Conservation (phyloP, 345 rosid genomes). For the Crucihimalaya himalaica region DNA sequence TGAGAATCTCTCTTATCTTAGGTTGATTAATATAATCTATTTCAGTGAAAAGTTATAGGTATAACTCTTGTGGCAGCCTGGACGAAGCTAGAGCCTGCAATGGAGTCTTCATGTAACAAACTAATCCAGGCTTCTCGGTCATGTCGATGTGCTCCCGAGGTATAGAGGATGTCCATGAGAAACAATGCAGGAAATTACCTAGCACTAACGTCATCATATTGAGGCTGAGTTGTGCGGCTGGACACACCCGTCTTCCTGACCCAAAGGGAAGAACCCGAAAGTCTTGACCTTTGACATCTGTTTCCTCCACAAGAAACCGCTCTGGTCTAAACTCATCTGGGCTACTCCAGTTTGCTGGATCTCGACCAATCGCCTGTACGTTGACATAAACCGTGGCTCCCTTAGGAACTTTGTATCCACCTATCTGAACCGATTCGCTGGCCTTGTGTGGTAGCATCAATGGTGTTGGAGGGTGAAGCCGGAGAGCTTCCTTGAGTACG, state of each 20-base stretch:
- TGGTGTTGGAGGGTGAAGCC: conserved; percentile 56
- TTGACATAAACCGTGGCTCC: conserved; percentile 44
- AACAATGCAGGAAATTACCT: conserved; percentile 46
- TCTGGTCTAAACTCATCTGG: conserved; percentile 48
- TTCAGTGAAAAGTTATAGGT: conserved; percentile 13
- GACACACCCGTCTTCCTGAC: conserved; percentile 51
- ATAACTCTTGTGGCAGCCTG: conserved; percentile 34
- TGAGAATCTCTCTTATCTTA: not conserved
- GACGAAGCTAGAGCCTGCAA: conserved; percentile 33
- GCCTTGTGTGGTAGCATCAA: conserved; percentile 57
- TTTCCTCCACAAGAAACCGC: conserved; percentile 44
- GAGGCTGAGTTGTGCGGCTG: conserved; percentile 50
- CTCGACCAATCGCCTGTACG: conserved; percentile 45
- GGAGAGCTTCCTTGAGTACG: conserved; percentile 43
- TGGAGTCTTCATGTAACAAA: conserved; percentile 43
- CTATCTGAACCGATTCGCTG: conserved; percentile 36
- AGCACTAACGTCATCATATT: conserved; percentile 44
- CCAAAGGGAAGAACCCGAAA: conserved; percentile 54
- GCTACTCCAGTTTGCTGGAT: conserved; percentile 42
- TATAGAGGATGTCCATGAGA: conserved; percentile 33
- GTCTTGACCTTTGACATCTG: conserved; percentile 51
- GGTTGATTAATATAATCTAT: not conserved
- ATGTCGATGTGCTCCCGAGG: not conserved
- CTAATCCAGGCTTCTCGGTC: conserved; percentile 38
- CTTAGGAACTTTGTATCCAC: conserved; percentile 46